Evolutionary conservation across 2,329 filamentous ascomycete genomes (phyloP).

Genomic region (Stagonosporopsis tanaceti): DNA sequence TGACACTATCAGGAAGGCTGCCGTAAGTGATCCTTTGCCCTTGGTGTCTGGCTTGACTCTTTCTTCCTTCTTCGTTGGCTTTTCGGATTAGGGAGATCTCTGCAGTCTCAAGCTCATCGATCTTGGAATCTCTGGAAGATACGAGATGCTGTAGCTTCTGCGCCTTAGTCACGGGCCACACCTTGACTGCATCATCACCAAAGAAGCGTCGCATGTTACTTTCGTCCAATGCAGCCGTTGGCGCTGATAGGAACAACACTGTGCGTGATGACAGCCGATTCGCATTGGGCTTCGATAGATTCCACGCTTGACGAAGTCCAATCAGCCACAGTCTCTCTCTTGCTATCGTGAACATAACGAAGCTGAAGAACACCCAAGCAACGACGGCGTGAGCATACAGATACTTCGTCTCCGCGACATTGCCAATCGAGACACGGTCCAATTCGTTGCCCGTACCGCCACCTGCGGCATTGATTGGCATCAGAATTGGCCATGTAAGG

Average conservation of each 20-base stretch:
- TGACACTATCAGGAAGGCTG: conserved; percentile 64
- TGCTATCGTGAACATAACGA: conserved; percentile 87
- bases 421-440: conserved; percentile 80
- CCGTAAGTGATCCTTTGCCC: conserved; percentile 59
- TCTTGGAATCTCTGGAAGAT: conserved; percentile 79
- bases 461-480: conserved; percentile 88
- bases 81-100: conserved; percentile 85
- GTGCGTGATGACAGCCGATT: conserved; percentile 89
- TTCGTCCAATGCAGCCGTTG: conserved; percentile 78
- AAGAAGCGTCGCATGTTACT: conserved; percentile 81
- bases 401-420: conserved; percentile 70
- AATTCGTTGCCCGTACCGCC: conserved; percentile 71
- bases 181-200: conserved; percentile 77
- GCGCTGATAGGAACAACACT: conserved; percentile 87
- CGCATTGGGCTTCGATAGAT: conserved; percentile 83
- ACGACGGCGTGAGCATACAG: conserved; percentile 82
- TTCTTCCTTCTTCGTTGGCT: conserved; percentile 77
- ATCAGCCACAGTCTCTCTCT: conserved; percentile 91
- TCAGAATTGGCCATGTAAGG: conserved; percentile 87
- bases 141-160: conserved; percentile 82
- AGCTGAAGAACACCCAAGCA: conserved; percentile 83
- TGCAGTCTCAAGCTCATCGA: conserved; percentile 82
- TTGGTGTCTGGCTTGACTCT: conserved; percentile 62
- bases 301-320: conserved; percentile 90
- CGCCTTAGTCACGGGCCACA: conserved; percentile 84